These are phyloP conservation scores for Lojkania enalia DNA, from an alignment of 2,329 filamentous ascomycete genomes.

Conservation along the genomic window DNA sequence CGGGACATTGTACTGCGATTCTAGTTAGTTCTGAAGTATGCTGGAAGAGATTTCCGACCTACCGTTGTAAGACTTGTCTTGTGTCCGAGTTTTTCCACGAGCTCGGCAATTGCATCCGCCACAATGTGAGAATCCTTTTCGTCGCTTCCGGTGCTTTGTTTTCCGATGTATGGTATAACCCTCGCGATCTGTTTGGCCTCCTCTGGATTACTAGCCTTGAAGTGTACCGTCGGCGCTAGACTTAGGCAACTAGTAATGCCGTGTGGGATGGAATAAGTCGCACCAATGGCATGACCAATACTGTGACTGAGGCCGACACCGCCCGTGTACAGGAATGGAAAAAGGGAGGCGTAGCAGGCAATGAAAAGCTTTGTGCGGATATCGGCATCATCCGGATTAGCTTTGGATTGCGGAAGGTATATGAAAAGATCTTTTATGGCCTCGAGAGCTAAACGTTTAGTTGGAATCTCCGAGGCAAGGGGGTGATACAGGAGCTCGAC, in stretches of 20 bases:
- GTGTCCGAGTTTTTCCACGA: constrained; percentile 51
- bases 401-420: constrained; percentile 56
- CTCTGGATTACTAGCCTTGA: constrained; percentile 53
- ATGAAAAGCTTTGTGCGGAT: constrained; percentile 57
- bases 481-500: constrained; percentile 60
- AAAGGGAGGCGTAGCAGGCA: constrained; percentile 56
- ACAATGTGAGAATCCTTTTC: constrained; percentile 51
- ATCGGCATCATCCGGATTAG: constrained; percentile 52
- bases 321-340: constrained; percentile 54
- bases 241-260: constrained; percentile 60
- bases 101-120: constrained; percentile 49
- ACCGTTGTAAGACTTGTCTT: constrained; percentile 42
- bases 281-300: constrained; percentile 57
- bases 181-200: constrained; percentile 54
- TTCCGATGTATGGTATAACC: constrained; percentile 51
- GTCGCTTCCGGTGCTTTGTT: constrained; percentile 47
- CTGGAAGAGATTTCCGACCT: constrained; percentile 12
- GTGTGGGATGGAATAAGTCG: constrained; percentile 60
- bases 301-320: constrained; percentile 55
- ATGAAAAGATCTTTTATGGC: constrained; percentile 57
- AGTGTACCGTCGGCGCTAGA: constrained; percentile 56
- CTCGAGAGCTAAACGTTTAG: constrained; percentile 51
- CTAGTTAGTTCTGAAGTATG: constrained; percentile 15
- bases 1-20: constrained; percentile 38
- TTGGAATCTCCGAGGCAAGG: constrained; percentile 54